Conservation (phyloP, 148 eudicot genomes). For the Talinum fruticosum region DNA sequence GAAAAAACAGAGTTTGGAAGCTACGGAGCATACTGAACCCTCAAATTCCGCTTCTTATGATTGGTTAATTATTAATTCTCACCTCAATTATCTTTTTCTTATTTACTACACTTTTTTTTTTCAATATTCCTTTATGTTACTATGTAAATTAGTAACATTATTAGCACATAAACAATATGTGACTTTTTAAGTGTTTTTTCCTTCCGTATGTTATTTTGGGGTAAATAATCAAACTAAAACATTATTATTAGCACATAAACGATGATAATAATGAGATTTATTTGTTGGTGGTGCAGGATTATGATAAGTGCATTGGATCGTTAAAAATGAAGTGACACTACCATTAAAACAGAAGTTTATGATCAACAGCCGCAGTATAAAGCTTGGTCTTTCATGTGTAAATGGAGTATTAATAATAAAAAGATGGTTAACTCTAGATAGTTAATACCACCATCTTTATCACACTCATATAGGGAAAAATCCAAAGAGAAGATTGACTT, state of each 20-base stretch:
- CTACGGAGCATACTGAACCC: slow-evolving; percentile 27
- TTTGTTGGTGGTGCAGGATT: slow-evolving; percentile 44
- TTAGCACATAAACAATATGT: too few relatives aligned
- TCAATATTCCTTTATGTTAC: too few relatives aligned
- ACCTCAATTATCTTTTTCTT: neutral
- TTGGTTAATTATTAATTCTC: slow-evolving; percentile 35
- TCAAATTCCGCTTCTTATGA: slow-evolving; percentile 52
- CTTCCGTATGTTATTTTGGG: too few relatives aligned
- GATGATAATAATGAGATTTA: neutral
- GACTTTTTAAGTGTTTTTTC: too few relatives aligned
- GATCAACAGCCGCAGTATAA: neutral
- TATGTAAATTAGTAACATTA: neutral
- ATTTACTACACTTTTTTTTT: neutral
- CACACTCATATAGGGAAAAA: neutral
- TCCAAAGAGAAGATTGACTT: neutral
- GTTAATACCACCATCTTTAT: neutral
- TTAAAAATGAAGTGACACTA: slow-evolving; percentile 28
- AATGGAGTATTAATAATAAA: neutral
- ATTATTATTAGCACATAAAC: neutral
- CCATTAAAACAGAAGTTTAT: too few relatives aligned
- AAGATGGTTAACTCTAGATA: neutral
- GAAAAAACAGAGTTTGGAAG: slow-evolving; percentile 37
- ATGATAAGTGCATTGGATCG: slow-evolving; percentile 72
- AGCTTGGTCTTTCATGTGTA: slow-evolving; percentile 5
- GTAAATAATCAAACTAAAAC: neutral